Evolutionary conservation across 148 eudicot genomes (phyloP).

Genomic region (Hydrangea macrophylla): DNA sequence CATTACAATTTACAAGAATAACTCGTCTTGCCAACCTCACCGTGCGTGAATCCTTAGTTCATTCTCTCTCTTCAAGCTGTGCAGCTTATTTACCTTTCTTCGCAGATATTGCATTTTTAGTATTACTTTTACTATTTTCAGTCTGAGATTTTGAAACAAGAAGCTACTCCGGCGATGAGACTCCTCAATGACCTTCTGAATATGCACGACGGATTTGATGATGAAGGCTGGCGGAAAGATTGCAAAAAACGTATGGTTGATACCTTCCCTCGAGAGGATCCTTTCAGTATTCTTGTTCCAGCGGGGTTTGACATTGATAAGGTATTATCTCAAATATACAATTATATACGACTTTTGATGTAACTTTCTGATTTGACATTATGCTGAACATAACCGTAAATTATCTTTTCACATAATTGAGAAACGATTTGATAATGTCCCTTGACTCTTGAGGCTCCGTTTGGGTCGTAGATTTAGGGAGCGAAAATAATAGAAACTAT

Average conservation of each 20-base stretch:
- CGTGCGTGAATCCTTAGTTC: neutral
- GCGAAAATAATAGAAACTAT: too few species aligned
- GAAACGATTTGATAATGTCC: neutral
- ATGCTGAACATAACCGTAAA: neutral
- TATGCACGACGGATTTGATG: conserved; percentile 87
- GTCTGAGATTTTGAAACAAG: conserved; percentile 87
- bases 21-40: conserved; percentile 7
- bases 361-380: neutral
- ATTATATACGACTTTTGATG: neutral
- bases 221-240: conserved; percentile 84
- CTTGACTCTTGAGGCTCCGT: too few species aligned
- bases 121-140: conserved; percentile 19
- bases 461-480: too few species aligned
- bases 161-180: conserved; percentile 93
- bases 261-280: conserved; percentile 92
- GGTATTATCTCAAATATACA: conserved; percentile 35
- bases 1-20: too few species aligned
- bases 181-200: conserved; percentile 84
- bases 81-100: conserved; percentile 3
- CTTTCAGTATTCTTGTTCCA: conserved; percentile 93
- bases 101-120: neutral
- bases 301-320: conserved; percentile 81
- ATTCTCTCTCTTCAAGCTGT: neutral
- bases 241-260: conserved; percentile 85
- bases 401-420: neutral